A percentile compares a stretch with the other conserved stretches of the same genome.
phyloP scores from a whole-genome alignment of 192 early-diverging fungal species.

The Lobosporangium transversale region DNA sequence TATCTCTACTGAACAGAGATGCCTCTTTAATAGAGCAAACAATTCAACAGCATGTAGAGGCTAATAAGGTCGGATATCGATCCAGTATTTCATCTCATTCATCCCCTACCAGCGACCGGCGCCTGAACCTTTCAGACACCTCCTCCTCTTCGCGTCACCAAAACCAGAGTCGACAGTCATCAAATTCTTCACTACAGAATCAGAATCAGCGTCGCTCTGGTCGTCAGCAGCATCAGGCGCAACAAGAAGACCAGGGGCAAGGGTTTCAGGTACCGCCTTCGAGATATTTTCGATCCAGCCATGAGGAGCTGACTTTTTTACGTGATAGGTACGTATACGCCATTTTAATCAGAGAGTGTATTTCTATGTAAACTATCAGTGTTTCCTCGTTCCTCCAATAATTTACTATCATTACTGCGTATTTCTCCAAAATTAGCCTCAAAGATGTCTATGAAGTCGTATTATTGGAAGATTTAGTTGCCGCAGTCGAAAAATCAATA shows the following conservation, averaged over 20 bases:
- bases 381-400: background rate
- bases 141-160: background rate
- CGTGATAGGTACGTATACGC: conserved; percentile 32
- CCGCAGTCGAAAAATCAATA: conserved; percentile 59
- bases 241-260: conserved; percentile 25
- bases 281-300: conserved; percentile 36
- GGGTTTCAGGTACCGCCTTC: conserved; percentile 30
- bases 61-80: conserved; percentile 43
- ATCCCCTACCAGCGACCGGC: conserved; percentile 31
- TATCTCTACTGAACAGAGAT: conserved; percentile 30
- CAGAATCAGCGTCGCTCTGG: conserved; percentile 18
- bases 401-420: background rate
- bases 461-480: conserved; percentile 55
- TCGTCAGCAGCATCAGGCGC: conserved; percentile 17
- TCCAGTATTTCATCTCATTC: conserved; percentile 27
- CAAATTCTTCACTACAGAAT: conserved; percentile 16
- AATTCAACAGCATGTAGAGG: conserved; percentile 52
- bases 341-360: background rate
- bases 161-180: conserved; percentile 13
- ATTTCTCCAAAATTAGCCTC: conserved; percentile 39
- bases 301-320: conserved; percentile 42
- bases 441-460: conserved; percentile 59
- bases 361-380: background rate
- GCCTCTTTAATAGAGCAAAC: conserved; percentile 44
- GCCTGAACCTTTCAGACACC: conserved; percentile 15